Evolutionary conservation across 805 yeast genomes (phyloP), one percentile per base, ranked within the genome.

Genomic region (Candida wancherniae): DNA sequence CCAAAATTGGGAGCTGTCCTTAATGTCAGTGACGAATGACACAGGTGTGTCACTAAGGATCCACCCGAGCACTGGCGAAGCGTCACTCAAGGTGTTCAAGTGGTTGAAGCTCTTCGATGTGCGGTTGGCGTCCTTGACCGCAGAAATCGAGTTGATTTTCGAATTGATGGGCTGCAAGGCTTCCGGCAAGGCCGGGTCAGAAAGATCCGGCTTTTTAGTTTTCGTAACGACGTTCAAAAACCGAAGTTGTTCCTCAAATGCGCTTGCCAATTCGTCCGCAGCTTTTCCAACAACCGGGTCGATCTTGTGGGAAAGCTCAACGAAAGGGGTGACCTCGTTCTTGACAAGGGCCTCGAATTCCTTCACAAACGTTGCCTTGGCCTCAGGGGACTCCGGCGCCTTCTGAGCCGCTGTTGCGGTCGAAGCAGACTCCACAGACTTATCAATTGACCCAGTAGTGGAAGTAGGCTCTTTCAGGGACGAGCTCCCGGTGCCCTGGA

Each of bases 1-100:
- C 87, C 97, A 92, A 61, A 92, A 92, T 55, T 82, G 90, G 20
- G 95, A 84, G 13, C 94, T 77, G 51, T 92, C 98, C 53, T 81
- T 84, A 61, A 79, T 84, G 43, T 88, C 96, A 3, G 82, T 75
- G 34, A 92, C 72, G 42, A 69, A 73, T 0, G 85, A 75, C 10
- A 82, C 75, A 1, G 97, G 95, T 4, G 85, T 77, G 3, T 70
- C 75, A 5, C 75, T 73, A 12, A 84, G 76, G 40, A 90, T 73
- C 99, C 99, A 92, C 15, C 95, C 94, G 32, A 88, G 67, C 5
- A 84, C 85, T 8, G 95, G 87, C 7, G 83, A 75, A 29, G 95
- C 97, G 53, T 92, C 97, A 15, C 87, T 75, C 24, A 92, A 70
- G 2, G 97, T 74, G 47, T 81, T 85, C 57, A 92, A 69, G 52